These are phyloP conservation scores for Cyberlindnera euphorbiae DNA, from an alignment of 805 yeast genomes.

Conservation along the genomic window DNA sequence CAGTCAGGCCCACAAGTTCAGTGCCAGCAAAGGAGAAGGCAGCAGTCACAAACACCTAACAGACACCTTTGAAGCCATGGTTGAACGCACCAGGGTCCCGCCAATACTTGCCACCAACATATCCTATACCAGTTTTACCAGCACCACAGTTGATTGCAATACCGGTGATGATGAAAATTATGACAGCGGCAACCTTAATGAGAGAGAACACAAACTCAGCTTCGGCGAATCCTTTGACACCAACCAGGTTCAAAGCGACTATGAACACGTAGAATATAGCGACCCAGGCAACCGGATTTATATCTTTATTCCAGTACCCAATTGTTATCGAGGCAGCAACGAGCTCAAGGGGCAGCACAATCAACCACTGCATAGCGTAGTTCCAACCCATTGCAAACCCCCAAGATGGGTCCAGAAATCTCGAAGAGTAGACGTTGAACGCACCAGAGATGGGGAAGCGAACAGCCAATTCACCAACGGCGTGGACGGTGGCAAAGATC, in stretches of 20 bases:
- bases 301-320: constrained; percentile 42
- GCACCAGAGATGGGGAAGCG: constrained; percentile 65
- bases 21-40: constrained; percentile 70
- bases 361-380: constrained; percentile 49
- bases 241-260: constrained; percentile 43
- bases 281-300: constrained; percentile 43
- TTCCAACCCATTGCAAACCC: constrained; percentile 63
- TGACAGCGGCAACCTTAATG: constrained; percentile 60
- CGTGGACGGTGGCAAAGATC: constrained; percentile 47
- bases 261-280: constrained; percentile 43
- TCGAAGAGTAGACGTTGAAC: constrained; percentile 50
- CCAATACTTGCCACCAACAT: constrained; percentile 43
- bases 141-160: constrained; percentile 59
- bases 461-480: constrained; percentile 56
- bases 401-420: constrained; percentile 53
- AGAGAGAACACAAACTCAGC: constrained; percentile 57
- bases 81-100: constrained; percentile 60
- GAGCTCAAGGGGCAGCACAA: constrained; percentile 45
- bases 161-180: constrained; percentile 55
- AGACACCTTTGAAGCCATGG: constrained; percentile 44
- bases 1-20: constrained; percentile 50
- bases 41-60: constrained; percentile 57
- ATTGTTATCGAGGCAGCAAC: constrained; percentile 51
- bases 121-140: constrained; percentile 43
- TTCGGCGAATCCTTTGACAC: constrained; percentile 50